A percentile compares a stretch with the other conserved stretches of the same genome.
Evolutionary conservation across 2,329 filamentous ascomycete species (phyloP).

Genomic region (Scedosporium boydii): DNA sequence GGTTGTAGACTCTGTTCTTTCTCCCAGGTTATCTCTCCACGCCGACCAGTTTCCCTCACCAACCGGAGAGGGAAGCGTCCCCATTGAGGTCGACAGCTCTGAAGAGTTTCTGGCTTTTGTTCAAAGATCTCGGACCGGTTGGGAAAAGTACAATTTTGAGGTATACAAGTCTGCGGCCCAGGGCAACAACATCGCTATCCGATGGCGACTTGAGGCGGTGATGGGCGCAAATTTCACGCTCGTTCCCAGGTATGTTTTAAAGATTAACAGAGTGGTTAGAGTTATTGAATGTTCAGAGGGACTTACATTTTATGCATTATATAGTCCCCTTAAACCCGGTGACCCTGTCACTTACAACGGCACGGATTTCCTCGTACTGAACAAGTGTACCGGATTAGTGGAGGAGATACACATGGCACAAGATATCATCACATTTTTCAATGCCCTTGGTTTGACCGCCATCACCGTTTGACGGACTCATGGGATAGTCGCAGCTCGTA

Average conservation of each 20-base stretch:
- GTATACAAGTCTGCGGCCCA: slow-evolving; percentile 7
- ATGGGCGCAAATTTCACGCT: slow-evolving; percentile 5
- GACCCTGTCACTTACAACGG: background rate
- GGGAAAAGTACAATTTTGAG: slow-evolving; percentile 8
- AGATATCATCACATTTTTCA: background rate
- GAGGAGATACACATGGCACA: background rate
- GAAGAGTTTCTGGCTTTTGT: background rate
- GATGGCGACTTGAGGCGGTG: slow-evolving; percentile 8
- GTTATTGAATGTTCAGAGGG: background rate
- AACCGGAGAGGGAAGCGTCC: too few relatives aligned
- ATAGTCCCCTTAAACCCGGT: background rate
- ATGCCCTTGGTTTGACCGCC: background rate
- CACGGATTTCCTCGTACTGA: background rate
- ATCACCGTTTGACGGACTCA: background rate
- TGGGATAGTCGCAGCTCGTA: too few relatives aligned
- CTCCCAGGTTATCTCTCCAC: too few relatives aligned
- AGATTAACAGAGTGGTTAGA: too few relatives aligned
- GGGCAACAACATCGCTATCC: slow-evolving; percentile 7
- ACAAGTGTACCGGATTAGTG: background rate
- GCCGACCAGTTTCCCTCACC: too few relatives aligned
- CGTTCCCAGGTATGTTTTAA: background rate
- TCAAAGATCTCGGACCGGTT: background rate
- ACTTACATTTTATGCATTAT: background rate
- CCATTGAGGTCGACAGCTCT: background rate
- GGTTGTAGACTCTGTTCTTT: too few relatives aligned